Base-by-base conservation (phyloP, 1,139 yeast genomes). In the Geotrichum cucujoidarum region DNA sequence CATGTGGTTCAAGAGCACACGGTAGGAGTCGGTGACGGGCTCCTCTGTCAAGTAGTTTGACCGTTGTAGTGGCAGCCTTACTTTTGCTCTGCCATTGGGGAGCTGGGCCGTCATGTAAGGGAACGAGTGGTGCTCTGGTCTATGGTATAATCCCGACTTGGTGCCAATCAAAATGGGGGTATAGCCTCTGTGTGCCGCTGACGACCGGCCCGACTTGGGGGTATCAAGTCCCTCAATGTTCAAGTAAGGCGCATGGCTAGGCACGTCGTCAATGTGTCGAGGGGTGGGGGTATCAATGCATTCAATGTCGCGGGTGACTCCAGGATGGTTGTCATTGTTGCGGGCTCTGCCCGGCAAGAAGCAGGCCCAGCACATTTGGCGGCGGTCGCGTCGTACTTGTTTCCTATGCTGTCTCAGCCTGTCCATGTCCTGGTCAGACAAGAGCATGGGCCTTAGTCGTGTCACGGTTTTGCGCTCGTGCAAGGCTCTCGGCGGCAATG, bases 151-250 rank as follows among this genome's bases (percentile, higher is more conserved):
- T 17, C 21, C 29, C 13, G 21, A 24, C 11, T 25, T 27, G 11
- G 43, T n/a, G 14, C n/a, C 33, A 5, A 30, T 8, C 14, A 7
- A 13, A 4, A 14, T 11, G 3, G 18, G 31, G n/a, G n/a, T n/a
- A n/a, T n/a, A n/a, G n/a, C n/a, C n/a, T 4, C 14, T n/a, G 4
- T 18, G 43, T 14, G 33, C 27, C 4, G 13, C 14, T 29, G 13
- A 17, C 11, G 43, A 39, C 16, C 43, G 33, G 8, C 17, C 35
- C n/a, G 43, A 39, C 17, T 22, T 14, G 4, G 45, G 45, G 11
- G 49, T 46, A 17, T 39, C 41, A 2, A 46, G 45, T 7, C 49
- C 49, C 14, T 46, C 49, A 16, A 46, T 36, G n/a, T 41, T 35
- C n/a, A 46, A 24, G 22, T 40, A 46, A 8, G 34, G 40, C 5